A percentile compares a stretch with the other conserved stretches of the same genome.
These are phyloP conservation scores for Tagetes patula DNA, from an alignment of 129 eudicot species.

Conservation along the genomic window DNA sequence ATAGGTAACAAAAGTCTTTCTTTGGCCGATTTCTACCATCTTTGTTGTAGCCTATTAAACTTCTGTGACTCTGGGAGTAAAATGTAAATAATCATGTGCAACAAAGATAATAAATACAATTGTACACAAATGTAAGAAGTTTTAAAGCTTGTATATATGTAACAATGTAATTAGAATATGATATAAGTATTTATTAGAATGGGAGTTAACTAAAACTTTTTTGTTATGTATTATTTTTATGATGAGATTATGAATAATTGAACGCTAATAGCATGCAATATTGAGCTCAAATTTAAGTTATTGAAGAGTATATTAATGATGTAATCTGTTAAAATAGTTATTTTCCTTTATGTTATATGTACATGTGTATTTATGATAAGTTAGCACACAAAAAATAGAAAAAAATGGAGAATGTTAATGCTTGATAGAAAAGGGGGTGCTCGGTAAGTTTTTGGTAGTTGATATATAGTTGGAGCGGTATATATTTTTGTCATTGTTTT, in stretches of 20 bases:
- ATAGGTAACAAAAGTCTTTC: slow-evolving; percentile 46
- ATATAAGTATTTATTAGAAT: not conserved
- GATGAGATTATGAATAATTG: not conserved
- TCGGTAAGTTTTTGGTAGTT: slow-evolving; percentile 1
- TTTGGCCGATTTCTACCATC: not conserved
- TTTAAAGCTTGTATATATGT: not conserved
- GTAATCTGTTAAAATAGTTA: not conserved
- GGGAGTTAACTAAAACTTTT: not conserved
- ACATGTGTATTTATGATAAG: not conserved
- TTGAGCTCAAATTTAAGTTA: not conserved
- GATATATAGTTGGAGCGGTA: not conserved
- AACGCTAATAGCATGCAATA: not conserved
- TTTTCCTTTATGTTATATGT: not conserved
- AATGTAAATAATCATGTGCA: not conserved
- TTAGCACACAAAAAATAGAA: not conserved
- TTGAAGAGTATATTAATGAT: not conserved
- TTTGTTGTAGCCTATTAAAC: slow-evolving; percentile 8
- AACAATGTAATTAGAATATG: not conserved
- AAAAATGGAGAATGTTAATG: not conserved
- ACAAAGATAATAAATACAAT: not conserved
- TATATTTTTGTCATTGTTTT: not conserved
- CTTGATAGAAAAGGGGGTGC: not conserved
- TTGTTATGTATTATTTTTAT: not conserved
- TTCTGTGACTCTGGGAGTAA: not conserved
- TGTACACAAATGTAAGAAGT: not conserved